A percentile compares a stretch with the other conserved stretches of the same genome.
phyloP scores from a whole-genome alignment of 2,329 filamentous ascomycete genomes.

The Penicillium fuscoglaucum region DNA sequence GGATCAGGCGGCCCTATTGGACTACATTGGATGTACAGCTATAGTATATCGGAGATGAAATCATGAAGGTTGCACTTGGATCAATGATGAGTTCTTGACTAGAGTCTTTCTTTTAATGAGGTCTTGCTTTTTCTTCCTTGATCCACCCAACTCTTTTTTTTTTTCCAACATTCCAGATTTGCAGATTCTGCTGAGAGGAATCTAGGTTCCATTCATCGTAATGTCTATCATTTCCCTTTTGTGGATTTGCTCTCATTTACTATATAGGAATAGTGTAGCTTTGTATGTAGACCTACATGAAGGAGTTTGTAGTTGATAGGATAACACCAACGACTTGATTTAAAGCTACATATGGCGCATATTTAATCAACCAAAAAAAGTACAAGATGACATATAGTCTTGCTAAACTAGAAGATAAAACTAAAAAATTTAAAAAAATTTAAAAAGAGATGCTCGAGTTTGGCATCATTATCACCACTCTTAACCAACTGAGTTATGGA shows the following conservation, averaged over 20 bases:
- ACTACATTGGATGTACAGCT: not conserved
- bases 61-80: constrained; percentile 10
- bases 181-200: not conserved
- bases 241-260: not conserved
- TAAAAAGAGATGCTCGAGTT: constrained; percentile 5
- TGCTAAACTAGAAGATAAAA: no score
- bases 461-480: constrained; percentile 18
- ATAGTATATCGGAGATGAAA: constrained; percentile 5
- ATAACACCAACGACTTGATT: not conserved
- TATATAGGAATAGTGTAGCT: no score
- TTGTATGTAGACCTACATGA: no score
- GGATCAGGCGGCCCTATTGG: constrained; percentile 16
- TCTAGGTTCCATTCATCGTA: not conserved
- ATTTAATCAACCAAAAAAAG: no score
- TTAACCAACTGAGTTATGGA: constrained; percentile 18
- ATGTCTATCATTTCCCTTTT: constrained; percentile 4
- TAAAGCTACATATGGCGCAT: no score
- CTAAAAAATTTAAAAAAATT: no score
- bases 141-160: not conserved
- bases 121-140: not conserved
- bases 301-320: not conserved
- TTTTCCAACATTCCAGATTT: not conserved
- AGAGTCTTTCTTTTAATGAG: constrained; percentile 1
- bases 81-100: constrained; percentile 17
- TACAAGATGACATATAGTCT: no score